Evolutionary conservation across 2,329 filamentous ascomycete genomes (phyloP).

Genomic region (Fusarium verrucosum): DNA sequence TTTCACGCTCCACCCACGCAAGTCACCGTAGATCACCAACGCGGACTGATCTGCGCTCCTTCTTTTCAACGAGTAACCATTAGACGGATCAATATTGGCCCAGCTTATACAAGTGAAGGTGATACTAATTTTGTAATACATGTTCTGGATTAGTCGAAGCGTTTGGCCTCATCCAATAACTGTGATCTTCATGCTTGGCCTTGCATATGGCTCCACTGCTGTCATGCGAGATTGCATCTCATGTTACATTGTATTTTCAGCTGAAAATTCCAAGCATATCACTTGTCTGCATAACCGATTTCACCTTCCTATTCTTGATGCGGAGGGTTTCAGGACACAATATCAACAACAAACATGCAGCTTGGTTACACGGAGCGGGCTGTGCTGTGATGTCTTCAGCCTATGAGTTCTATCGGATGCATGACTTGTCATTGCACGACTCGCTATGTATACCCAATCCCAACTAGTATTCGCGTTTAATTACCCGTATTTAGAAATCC

Average conservation of each 20-base stretch:
- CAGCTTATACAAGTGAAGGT: not conserved
- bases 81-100: not conserved
- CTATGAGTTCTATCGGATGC: too few relatives aligned
- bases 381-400: not conserved
- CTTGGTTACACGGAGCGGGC: not conserved
- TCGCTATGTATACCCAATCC: not conserved
- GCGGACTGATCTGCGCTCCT: not conserved
- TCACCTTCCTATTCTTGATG: not conserved
- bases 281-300: not conserved
- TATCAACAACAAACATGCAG: not conserved
- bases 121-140: not conserved
- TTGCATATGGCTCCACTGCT: not conserved
- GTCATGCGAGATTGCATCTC: not conserved
- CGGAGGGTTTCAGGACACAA: not conserved
- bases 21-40: not conserved
- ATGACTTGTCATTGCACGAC: not conserved
- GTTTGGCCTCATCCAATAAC: not conserved
- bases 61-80: not conserved
- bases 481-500: not conserved
- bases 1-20: not conserved
- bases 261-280: not conserved
- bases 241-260: conserved; percentile 5
- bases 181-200: not conserved
- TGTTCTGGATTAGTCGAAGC: not conserved
- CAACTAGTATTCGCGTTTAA: not conserved